Evolutionary conservation across 2,329 filamentous ascomycete genomes (phyloP), one percentile per base, ranked within the genome.

Genomic region (Dothiorella sarmentorum): DNA sequence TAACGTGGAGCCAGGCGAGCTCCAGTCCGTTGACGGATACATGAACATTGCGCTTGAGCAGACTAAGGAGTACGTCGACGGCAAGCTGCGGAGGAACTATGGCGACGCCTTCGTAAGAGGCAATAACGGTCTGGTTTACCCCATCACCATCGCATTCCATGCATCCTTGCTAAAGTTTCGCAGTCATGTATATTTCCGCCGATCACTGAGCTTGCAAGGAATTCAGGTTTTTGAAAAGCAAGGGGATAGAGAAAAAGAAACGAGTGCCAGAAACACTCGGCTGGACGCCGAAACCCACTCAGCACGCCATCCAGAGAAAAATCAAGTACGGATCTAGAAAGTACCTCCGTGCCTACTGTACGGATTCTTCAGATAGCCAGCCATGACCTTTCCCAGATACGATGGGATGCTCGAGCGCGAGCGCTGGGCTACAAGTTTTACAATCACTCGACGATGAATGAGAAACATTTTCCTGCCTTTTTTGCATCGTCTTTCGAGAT

Each of bases 21-120:
- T 97, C 35, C 92, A 97, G 73, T 96, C 92, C 0, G 93, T 99
- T 51, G 94, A 99, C 74, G 94, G 94, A 55, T 99, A 97, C 78
- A 99, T 99, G 94, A 99, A 99, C 78, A 97, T 99, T 72, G 93
- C 94, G 11, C 84, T 99, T 27, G 94, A 99, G 75, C 94, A 96
- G 77, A 96, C 91, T 18, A 87, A 90, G 64, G 94, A 99, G 76
- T 91, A 87, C 67, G 88, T 97, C 65, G 88, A 96, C 69, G 93
- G 92, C 40, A 84, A 86, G 63, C 85, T 93, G 75, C 84, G 89
- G 67, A 84, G 90, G 68, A 89, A 84, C 57, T 97, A 96, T 72
- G 93, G 93, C 7, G 93, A 97, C 79, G 91, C 93, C 4, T 97
- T 97, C 73, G 89, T 97, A 60, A 84, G 93, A 73, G 93, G 93